Base-by-base conservation (phyloP, 2,329 filamentous ascomycete species). In the Emmonsiellopsis sp. region DNA sequence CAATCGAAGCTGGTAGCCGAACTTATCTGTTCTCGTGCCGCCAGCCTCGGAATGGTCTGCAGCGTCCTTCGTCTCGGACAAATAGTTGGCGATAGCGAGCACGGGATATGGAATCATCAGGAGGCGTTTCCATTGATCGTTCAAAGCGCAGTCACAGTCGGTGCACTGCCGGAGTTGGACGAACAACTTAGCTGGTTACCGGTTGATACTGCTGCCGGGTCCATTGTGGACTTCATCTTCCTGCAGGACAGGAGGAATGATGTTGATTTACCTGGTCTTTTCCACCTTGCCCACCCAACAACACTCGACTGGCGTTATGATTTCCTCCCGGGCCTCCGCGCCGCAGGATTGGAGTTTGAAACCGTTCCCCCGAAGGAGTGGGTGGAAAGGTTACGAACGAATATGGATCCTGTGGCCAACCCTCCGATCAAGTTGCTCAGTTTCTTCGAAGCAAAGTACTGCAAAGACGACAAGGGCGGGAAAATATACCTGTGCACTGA, bases 121-220 rank as follows among this genome's bases (percentile, higher is more conserved):
- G 78, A 80, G 56, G 78, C 76, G 0, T 78, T 80, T 20, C 76
- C 79, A 0, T 59, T 81, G 42, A 73, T 81, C 62, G 63, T 82
- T 0, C 74, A 73, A 35, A 73, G 68, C 1, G 74, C 74, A 0
- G 62, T 62, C 1, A 73, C 75, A 0, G 68, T 75, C 1, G 73
- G 73, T 0, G 65, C 67, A 0, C 63, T 81, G 3, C 78, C 78
- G 2, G 61, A 62, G 8, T 64, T 82, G 2, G 62, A 72, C 2
- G 76, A 79, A 53, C 63, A 63, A n/a, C 59, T 58, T 13, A 63
- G 63, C 41, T 77, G 74, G 75, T 58, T 76, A 1, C 74, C 74
- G 0, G 73, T 76, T 5, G 72, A 77, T 50, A 50, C 66, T 13
- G 70, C 72, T 0, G 73, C 73, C 0, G 51, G 61, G 3, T 67